Conservation (phyloP, 23 red algal genomes). For the Porphyridium purpureum region DNA sequence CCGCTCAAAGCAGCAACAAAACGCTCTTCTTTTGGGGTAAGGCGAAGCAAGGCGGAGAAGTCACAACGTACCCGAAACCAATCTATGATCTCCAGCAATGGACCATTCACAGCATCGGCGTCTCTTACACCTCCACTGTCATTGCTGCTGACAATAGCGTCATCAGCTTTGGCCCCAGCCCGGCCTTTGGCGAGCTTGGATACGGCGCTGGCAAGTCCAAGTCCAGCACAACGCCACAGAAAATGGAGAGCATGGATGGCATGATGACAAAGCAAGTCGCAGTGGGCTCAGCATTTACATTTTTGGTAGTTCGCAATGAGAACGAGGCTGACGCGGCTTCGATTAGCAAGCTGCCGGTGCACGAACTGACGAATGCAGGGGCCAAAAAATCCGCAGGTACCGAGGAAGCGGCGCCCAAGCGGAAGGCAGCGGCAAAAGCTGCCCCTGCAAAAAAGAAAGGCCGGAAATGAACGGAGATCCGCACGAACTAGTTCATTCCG, state of each 20-base stretch:
- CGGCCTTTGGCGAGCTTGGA: conserved; percentile 37
- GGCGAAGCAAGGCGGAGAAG: conserved; percentile 26
- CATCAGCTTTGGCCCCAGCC: conserved; percentile 24
- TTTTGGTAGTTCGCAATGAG: conserved; percentile 11
- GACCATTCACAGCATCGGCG: conserved; percentile 9
- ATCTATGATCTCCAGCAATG: conserved; percentile 25
- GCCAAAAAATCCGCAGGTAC: not conserved
- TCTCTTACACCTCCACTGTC: conserved; percentile 10
- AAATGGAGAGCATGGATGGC: conserved; percentile 22
- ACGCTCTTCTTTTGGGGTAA: conserved; percentile 42
- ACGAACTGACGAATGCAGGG: not conserved
- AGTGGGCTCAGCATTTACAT: conserved; percentile 31
- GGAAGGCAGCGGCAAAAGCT: too few relatives aligned
- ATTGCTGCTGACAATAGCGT: conserved; percentile 13
- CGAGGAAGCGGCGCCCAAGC: not conserved
- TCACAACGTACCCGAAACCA: conserved; percentile 34
- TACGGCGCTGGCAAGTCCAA: conserved; percentile 34
- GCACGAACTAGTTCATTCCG: too few relatives aligned
- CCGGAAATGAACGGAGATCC: too few relatives aligned
- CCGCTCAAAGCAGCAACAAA: too few relatives aligned
- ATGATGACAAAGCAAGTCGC: conserved; percentile 9
- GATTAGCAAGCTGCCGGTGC: conserved; percentile 5
- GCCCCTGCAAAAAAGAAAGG: too few relatives aligned
- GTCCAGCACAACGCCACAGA: conserved; percentile 37
- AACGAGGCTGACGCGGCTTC: conserved; percentile 11